These are phyloP conservation scores for Hondaea fermentalgiana DNA, from an alignment of 108 stramenopile species.

Conservation along the genomic window DNA sequence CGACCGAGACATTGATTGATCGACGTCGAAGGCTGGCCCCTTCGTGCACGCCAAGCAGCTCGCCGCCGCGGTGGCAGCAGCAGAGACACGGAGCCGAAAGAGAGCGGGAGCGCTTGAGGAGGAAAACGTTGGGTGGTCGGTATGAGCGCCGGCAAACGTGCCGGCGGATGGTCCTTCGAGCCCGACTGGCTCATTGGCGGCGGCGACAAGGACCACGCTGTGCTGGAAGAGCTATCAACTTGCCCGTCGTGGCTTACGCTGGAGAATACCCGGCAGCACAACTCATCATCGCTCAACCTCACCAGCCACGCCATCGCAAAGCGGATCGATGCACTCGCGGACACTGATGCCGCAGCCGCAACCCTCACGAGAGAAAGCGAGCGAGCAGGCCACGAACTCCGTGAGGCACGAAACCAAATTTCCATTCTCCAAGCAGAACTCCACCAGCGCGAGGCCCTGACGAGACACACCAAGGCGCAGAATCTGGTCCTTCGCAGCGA, in stretches of 20 bases:
- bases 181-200: neutral
- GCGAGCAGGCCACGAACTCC: neutral
- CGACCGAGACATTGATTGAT: no score
- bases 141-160: neutral
- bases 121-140: neutral
- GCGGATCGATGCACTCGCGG: neutral
- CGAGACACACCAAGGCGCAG: neutral
- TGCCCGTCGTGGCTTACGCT: conserved; percentile 9
- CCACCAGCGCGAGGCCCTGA: neutral
- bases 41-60: no score
- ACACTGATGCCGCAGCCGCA: neutral
- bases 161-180: neutral
- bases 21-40: no score
- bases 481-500: neutral
- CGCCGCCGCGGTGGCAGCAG: no score
- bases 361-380: neutral
- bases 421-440: neutral
- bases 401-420: neutral
- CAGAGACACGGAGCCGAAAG: no score
- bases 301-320: neutral
- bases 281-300: neutral
- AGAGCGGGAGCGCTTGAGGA: no score
- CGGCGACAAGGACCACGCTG: neutral
- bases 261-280: neutral
- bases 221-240: neutral